Base-by-base conservation (phyloP, 208 protist species). In the Trypanosoma lewisi region DNA sequence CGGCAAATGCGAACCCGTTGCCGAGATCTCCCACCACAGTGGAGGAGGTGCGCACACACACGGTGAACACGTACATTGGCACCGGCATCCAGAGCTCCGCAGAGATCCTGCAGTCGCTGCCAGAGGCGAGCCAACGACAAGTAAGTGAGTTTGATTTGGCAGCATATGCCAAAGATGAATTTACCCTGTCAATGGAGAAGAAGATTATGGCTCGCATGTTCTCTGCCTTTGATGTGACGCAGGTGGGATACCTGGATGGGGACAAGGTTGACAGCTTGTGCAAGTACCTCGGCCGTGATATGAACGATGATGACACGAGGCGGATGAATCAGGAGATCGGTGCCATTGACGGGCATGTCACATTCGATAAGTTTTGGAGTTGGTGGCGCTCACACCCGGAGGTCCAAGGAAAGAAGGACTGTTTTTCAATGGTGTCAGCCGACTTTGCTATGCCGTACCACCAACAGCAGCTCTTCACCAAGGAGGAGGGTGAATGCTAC, bases 151-250 rank as follows among this genome's bases (percentile, higher is more conserved):
- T 90, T 48, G 90, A 94, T 51, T 54, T 90, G 7, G 87, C 82
- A 28, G 86, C 85, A 33, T 96, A 94, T 77, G 75, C 63, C 34
- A 96, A 96, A 64, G 74, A 86, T 30, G 90, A 93, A 7, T 82
- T 89, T 23, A 83, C 76, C 14, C 39, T 73, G 21, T 77, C 78
- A 17, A 79, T 93, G 61, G 73, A 87, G 50, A 82, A 83, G 56
- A 81, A 84, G 28, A 86, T 97, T 61, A 91, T 95, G 83, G 63
- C 51, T n/a, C 85, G 88, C 65, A 89, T 95, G 82, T 97, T 97
- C 65, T 73, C 73, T 31, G 84, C 88, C 45, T 94, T 97, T 62
- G 91, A 97, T 55, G 83, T 93, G 41, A 85, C 75, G 9, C 86
- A 95, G 62, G 62, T 66, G 16, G 89, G 89, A 48, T 87, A 80